Evolutionary conservation across 768 basidiomycete genomes (phyloP).

Genomic region (Lentinula raphanica): DNA sequence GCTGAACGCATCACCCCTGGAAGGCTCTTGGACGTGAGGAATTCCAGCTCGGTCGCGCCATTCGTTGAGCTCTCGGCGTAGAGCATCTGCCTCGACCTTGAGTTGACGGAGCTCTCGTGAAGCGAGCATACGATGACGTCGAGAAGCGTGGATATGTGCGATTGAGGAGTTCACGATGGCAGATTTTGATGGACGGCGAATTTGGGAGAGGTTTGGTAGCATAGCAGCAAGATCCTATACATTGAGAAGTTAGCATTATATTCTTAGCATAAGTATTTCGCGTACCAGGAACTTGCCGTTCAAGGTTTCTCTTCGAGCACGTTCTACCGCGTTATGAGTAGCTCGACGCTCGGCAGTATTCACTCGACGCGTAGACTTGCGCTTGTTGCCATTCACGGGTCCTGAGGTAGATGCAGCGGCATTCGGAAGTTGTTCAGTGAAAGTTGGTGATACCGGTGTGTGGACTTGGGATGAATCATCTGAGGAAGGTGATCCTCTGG

Average conservation of each 20-base stretch:
- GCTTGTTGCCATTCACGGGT: conserved; percentile 34
- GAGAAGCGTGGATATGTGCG: conserved; percentile 78
- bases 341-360: conserved; percentile 96
- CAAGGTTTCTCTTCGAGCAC: conserved; percentile 86
- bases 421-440: conserved; percentile 24
- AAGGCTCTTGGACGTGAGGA: conserved; percentile 66
- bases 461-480: conserved; percentile 37
- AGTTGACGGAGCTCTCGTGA: conserved; percentile 76
- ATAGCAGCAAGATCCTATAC: conserved; percentile 85
- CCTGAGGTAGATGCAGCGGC: conserved; percentile 14
- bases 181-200: conserved; percentile 92
- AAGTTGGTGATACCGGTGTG: conserved; percentile 38
- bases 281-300: conserved; percentile 87
- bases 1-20: conserved; percentile 64
- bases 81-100: conserved; percentile 78
- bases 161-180: conserved; percentile 96
- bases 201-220: conserved; percentile 84
- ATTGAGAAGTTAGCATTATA: neutral
- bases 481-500: conserved; percentile 34
- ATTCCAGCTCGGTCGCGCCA: conserved; percentile 80
- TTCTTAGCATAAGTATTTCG: neutral
- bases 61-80: conserved; percentile 88
- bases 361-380: conserved; percentile 82
- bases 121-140: conserved; percentile 76
- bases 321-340: conserved; percentile 96